Evolutionary conservation across 2,329 filamentous ascomycete genomes (phyloP).

Genomic region (Claviceps paspali): DNA sequence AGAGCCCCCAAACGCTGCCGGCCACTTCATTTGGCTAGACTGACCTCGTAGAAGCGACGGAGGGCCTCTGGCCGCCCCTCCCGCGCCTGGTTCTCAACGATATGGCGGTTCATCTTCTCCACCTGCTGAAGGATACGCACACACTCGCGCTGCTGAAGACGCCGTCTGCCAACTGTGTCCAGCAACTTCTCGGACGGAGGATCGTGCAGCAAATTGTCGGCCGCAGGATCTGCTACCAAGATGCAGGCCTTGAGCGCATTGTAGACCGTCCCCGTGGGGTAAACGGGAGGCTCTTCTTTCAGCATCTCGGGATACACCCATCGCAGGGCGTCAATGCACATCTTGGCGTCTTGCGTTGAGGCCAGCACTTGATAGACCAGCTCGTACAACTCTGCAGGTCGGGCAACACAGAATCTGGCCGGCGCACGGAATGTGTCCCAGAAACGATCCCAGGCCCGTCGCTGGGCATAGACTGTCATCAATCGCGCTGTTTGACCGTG

Average conservation of each 20-base stretch:
- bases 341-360: slow-evolving; percentile 23
- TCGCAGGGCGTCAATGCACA: slow-evolving; percentile 33
- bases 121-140: slow-evolving; percentile 17
- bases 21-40: no score
- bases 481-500: slow-evolving; percentile 24
- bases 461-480: slow-evolving; percentile 29
- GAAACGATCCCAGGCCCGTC: slow-evolving; percentile 37
- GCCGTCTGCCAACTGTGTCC: slow-evolving; percentile 8
- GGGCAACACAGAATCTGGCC: slow-evolving; percentile 30
- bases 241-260: slow-evolving; percentile 38
- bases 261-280: slow-evolving; percentile 27
- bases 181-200: slow-evolving; percentile 6
- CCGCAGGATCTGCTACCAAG: slow-evolving; percentile 34
- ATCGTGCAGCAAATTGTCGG: slow-evolving; percentile 18
- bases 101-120: slow-evolving; percentile 11
- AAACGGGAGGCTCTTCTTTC: slow-evolving; percentile 35
- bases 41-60: no score
- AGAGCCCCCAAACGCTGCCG: no score
- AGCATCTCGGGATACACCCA: slow-evolving; percentile 44
- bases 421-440: slow-evolving; percentile 46
- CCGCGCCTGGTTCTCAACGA: slow-evolving; percentile 5
- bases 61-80: slow-evolving; percentile 8
- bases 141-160: slow-evolving; percentile 18
- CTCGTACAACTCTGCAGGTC: slow-evolving; percentile 39
- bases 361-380: slow-evolving; percentile 36